Evolutionary conservation across 805 yeast species (phyloP), one percentile per base, ranked within the genome.

Genomic region (Pichia thaimueangensis): DNA sequence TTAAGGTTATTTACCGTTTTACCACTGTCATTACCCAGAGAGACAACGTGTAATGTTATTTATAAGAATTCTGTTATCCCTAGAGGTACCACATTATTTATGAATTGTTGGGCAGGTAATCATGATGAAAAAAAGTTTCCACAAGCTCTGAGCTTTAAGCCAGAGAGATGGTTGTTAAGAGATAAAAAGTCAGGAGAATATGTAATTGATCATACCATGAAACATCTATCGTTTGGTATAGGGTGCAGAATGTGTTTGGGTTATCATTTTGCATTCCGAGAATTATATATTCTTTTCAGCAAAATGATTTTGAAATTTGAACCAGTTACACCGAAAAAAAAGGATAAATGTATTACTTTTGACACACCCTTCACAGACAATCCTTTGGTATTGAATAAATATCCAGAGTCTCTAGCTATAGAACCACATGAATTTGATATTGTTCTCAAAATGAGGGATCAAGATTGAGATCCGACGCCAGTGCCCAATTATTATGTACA

Each of bases 231-330:
- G 5, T 78, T 82, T 59, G 94, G 93, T 1, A 71, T 74, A 16
- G 94, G 94, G 0, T 66, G 81, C 1, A 60, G 94, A 42, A 78
- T 72, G 78, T 85, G 94, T 57, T 70, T 82, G 0, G 94, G 93
- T 0, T 71, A 71, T 37, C 70, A 73, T 41, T 65, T 84, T 37
- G 88, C 88, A 0, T 67, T 69, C 50, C 71, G 76, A 41, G 88
- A 84, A 56, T 63, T 84, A 52, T 85, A 84, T 52, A 65, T 75
- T 4, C 56, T 82, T 15, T 57, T 78, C 16, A 62, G 76, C 45
- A 71, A 86, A 40, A 54, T 78, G 40, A 55, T 83, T 2, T 54
- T 79, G 2, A 51, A 70, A 20, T 85, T 49, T 31, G 40, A 45
- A 17, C 47, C 44, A 1, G 34, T 17, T 4, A 19, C 12, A 19